Evolutionary conservation across 1,284 basidiomycete species (phyloP).

Genomic region (Cutaneotrichosporon dermatis): DNA sequence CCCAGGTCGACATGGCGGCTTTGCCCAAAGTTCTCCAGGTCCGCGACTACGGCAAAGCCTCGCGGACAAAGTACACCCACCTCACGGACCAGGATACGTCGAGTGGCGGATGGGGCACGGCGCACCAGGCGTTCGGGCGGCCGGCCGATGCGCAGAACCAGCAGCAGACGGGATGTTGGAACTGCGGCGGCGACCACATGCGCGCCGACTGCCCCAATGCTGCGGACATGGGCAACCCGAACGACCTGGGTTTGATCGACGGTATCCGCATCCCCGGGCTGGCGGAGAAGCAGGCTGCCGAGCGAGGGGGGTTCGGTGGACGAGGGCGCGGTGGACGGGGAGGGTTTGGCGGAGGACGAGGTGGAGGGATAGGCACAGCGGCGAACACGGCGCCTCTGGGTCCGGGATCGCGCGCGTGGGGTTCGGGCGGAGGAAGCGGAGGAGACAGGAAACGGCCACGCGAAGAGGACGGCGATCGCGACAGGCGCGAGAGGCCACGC

Average conservation of each 20-base stretch:
- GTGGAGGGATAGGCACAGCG: slow-evolving; percentile 5
- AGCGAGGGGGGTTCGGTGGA: slow-evolving; percentile 3
- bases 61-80: slow-evolving; percentile 73
- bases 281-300: slow-evolving; percentile 1
- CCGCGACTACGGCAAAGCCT: slow-evolving; percentile 73
- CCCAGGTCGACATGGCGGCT: slow-evolving; percentile 74
- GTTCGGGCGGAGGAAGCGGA: neutral
- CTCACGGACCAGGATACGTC: slow-evolving; percentile 92
- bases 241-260: slow-evolving; percentile 30
- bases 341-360: neutral
- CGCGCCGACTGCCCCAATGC: slow-evolving; percentile 58
- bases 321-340: neutral
- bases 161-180: slow-evolving; percentile 72
- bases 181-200: slow-evolving; percentile 75
- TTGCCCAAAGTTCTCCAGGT: slow-evolving; percentile 97
- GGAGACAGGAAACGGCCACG: slow-evolving; percentile 4
- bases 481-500: slow-evolving; percentile 1
- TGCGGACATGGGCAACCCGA: slow-evolving; percentile 21
- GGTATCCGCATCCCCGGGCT: slow-evolving; percentile 20
- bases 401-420: slow-evolving; percentile 15
- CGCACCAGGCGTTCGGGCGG: slow-evolving; percentile 56
- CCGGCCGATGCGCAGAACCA: slow-evolving; percentile 44
- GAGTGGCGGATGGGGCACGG: slow-evolving; percentile 66
- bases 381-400: slow-evolving; percentile 17
- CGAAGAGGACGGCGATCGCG: slow-evolving; percentile 5